Evolutionary conservation across 2,329 filamentous ascomycete genomes (phyloP), one percentile per base, ranked within the genome.

Genomic region (Metarhizium humberi): DNA sequence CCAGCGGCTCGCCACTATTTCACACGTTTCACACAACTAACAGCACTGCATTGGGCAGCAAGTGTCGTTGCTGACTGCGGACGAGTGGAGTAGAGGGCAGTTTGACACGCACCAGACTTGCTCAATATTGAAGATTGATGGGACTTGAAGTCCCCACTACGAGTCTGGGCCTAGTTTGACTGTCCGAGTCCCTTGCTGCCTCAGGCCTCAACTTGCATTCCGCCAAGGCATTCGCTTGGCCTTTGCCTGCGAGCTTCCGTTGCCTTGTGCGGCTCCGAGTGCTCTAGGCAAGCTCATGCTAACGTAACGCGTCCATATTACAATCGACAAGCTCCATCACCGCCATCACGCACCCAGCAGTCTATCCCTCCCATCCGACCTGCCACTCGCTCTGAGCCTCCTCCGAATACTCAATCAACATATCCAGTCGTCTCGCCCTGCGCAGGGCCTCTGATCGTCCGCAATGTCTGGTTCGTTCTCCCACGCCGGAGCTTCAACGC

Each of bases 391-490:
- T 20, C 34, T 49, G 50, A 49, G 38, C 48, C 51, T 43, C 30
- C 45, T 3, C 30, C 50, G 48, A 51, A 50, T 30, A 43, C 52
- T 50, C 55, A 49, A 52, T 36, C 52, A 50, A 36, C 42, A 36
- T 13, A 3, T 40, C 20, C n/a, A 16, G 42, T 29, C 6, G 43
- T 11, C 49, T 43, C 53, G 59, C 56, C 57, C 60, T 55, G 25
- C 18, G 43, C 51, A 62, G 60, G 61, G 60, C 60, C 55, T 55
- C 45, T 50, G 56, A 59, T 59, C 60, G 63, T 61, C 66, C 75
- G 77, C 67, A 66, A 81, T 81, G 78, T 80, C 78, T 71, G 76
- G 78, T 78, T 64, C 56, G 75, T 69, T 14, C 14, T 16, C 43
- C 45, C 45, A 6, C 29, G 40, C 42, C 6, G 45, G 10, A 52